Evolutionary conservation across 768 basidiomycete genomes (phyloP), one percentile per base, ranked within the genome.

Genomic region (Agrocybe pediades): DNA sequence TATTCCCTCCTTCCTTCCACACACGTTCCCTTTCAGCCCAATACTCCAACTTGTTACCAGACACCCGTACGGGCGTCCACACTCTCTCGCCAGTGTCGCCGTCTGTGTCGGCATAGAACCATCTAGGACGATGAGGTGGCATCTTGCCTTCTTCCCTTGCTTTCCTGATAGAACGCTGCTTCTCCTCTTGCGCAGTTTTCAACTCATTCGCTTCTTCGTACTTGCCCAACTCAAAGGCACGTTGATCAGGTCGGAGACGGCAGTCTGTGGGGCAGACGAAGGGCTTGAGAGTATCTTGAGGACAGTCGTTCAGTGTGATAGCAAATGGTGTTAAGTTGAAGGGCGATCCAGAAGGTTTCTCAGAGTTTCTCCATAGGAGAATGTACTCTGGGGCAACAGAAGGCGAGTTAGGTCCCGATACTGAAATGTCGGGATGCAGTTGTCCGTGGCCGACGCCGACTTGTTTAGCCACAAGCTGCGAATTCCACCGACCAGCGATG

Each of bases 281-380:
- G 4, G 86, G 84, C 53, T 76, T 76, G 11, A 98, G 73, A 2
- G 81, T 81, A 9, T 85, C 81, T 30, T 74, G 71, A 0, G 93
- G 92, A 54, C 90, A 90, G 65, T 96, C 86, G 64, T 98, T 98
- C 55, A 97, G 75, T 0, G 93, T 92, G 57, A 97, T 84, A 1
- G 96, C 95, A 66, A 88, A 98, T 0, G 95, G 95, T 0, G 95
- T 96, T 19, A 98, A 81, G 70, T 97, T 97, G 78, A 98, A 98
- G 0, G 95, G 96, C 9, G 88, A 85, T 0, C 78, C 79, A 1
- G 77, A 73, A 0, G 78, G 78, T 65, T 97, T 97, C 51, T 85
- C 84, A 19, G 92, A 92, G 71, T 98, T 98, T 55, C 91, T 80
- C 95, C 95, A 98, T 2, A 98, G 80, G 0, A 96, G 78, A 54